Base-by-base conservation (phyloP, 345 rosid species). In the Eutrema heterophyllum region DNA sequence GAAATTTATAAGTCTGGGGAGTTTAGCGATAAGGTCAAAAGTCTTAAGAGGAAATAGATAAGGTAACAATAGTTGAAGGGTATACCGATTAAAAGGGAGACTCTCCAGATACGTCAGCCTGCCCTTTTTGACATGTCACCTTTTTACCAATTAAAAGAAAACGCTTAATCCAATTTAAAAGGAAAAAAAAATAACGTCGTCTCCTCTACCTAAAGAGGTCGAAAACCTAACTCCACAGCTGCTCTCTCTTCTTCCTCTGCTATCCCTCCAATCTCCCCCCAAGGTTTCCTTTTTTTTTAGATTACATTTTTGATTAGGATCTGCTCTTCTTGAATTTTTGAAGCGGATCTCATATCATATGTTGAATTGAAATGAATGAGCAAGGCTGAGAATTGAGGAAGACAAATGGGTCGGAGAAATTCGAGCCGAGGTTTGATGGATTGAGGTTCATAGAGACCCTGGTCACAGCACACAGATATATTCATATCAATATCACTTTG, bases 361-460 rank as follows among this genome's bases (percentile, higher is more conserved):
- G 40, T 36, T 32, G 14, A 35, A 36, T 58, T 56, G 27, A 35
- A 33, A 57, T 57, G 67, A 50, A 49, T 67, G 73, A 30, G 1
- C 68, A 75, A 73, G 78, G n/a, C 8, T 78, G 78, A 85, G 78
- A 82, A 4, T 53, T 65, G 51, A 75, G 68, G 49, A 60, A 50
- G 48, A 50, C 57, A 50, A 35, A 10, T 64, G 65, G 45, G 10
- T 64, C 64, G 65, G 86, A 86, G 14, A 90, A 86, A 73, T 87
- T 88, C 33, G 86, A 90, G 39, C 89, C 96, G 2, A 86, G 85
- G 66, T 87, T 88, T 67, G 96, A 93, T 29, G 98, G 96, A 3
- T 79, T 93, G 73, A 83, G 92, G 76, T 93, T 90, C 82, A 90
- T 93, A 5, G 98, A 90, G 80, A 93, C 97, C 30, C 81, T 93